Evolutionary conservation across 208 protist genomes (phyloP), one percentile per base, ranked within the genome.

Genomic region (Leishmania aethiopica): DNA sequence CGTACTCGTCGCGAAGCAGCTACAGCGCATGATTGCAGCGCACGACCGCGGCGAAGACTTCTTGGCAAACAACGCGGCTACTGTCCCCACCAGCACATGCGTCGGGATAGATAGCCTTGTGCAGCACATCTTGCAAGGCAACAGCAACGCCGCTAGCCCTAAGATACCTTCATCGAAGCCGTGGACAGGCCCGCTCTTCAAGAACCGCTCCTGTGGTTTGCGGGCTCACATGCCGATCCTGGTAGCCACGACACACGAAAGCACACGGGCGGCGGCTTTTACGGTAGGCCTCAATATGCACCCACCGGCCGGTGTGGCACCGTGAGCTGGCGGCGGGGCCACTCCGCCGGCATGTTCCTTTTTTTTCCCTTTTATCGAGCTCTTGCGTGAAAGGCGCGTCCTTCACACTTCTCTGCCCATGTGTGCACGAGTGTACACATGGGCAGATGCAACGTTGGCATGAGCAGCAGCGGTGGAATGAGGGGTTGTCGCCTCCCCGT

Each of bases 231-330:
- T 84, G 40, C 92, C 88, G 25, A 77, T 92, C 17, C 59, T 96
- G 49, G 70, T 96, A 45, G 91, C 93, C 13, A 96, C 93, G 40
- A 93, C 90, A 15, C 85, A 72, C 71, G 82, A 85, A 40, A 37
- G 4, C n/a, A 94, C 91, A 15, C 87, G 93, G 35, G 45, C 80
- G 25, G 79, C 79, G 10, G 90, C 93, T 59, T 95, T 92, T 71
- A 89, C 88, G 62, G 75, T 93, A 49, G 93, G 91, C 11, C 69
- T 94, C 60, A 55, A 82, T 28, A 93, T 94, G 89, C 90, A 91
- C 81, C 93, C 93, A 45, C 89, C 93, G 6, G 86, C 81, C n/a
- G 45, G 79, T 28, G 62, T 80, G 25, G 76, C 53, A 22, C 40
- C 75, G 62, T 82, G 62, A 64, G 25, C n/a, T 25, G 70, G 57